phyloP scores from a whole-genome alignment of 2,329 filamentous ascomycete genomes.

The Volutella citrinella region DNA sequence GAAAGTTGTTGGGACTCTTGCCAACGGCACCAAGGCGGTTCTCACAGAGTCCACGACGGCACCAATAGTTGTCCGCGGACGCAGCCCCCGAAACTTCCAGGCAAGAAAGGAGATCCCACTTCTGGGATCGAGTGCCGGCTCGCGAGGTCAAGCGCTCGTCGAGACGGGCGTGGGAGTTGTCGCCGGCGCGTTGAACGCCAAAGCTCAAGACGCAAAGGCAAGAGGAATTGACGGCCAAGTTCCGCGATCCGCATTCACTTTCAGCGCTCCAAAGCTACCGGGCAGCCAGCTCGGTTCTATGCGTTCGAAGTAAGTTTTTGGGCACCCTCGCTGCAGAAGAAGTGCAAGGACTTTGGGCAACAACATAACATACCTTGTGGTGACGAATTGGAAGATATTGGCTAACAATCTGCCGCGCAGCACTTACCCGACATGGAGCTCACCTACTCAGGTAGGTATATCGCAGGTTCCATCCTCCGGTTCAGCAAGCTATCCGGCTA shows the following conservation, averaged over 20 bases:
- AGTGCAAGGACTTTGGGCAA: too few species aligned
- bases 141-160: constrained; percentile 72
- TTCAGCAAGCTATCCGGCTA: constrained; percentile 46
- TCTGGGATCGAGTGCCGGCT: constrained; percentile 71
- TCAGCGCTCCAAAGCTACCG: constrained; percentile 55
- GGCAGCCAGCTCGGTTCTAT: constrained; percentile 50
- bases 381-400: too few species aligned
- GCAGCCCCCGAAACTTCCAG: constrained; percentile 93
- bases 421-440: constrained; percentile 57
- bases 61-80: constrained; percentile 88
- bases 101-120: constrained; percentile 90
- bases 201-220: constrained; percentile 52
- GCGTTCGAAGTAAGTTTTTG: constrained; percentile 56
- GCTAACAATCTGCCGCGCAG: too few species aligned
- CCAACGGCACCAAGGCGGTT: constrained; percentile 77
- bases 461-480: constrained; percentile 48
- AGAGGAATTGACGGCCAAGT: constrained; percentile 51
- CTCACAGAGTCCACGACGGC: constrained; percentile 83
- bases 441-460: constrained; percentile 41
- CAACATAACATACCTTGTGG: too few species aligned
- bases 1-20: constrained; percentile 79
- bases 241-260: constrained; percentile 56
- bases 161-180: constrained; percentile 61
- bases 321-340: neutral
- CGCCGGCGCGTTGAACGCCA: constrained; percentile 52